A percentile compares a stretch with the other conserved stretches of the same genome.
Conservation (phyloP, 345 rosid species). For the Linum lewisii region DNA sequence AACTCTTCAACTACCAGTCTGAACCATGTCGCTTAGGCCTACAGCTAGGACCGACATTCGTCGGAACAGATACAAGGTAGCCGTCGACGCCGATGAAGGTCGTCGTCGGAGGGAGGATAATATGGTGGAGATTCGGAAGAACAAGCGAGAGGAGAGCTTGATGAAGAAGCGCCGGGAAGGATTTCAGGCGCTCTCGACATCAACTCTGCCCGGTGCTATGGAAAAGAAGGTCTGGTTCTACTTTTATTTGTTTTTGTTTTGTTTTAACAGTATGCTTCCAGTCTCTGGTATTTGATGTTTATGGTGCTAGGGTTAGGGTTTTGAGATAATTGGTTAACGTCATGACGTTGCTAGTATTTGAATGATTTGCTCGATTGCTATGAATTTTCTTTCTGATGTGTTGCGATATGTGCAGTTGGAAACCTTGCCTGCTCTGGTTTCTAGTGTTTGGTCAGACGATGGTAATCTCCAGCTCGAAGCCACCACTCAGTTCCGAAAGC, state of each 20-base stretch:
- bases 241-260: neutral
- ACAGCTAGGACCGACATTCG: neutral
- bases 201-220: neutral
- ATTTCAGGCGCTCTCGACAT: neutral
- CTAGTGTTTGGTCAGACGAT: slow-evolving; percentile 18
- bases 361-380: neutral
- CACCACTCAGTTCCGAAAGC: slow-evolving; percentile 22
- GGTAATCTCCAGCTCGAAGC: slow-evolving; percentile 16
- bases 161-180: slow-evolving; percentile 4
- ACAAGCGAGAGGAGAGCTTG: slow-evolving; percentile 5
- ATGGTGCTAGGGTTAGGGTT: neutral
- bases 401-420: slow-evolving; percentile 14
- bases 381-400: neutral
- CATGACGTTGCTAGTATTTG: neutral
- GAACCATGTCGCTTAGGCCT: slow-evolving; percentile 3
- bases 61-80: slow-evolving; percentile 3
- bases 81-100: slow-evolving; percentile 5
- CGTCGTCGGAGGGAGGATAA: slow-evolving; percentile 2
- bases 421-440: slow-evolving; percentile 15
- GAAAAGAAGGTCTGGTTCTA: neutral
- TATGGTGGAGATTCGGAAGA: slow-evolving; percentile 6
- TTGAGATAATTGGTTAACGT: neutral
- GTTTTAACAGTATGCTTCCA: neutral
- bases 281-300: neutral
- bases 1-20: no score